Base-by-base conservation (phyloP, 352 stramenopile species). In the Phytopythium aichiense region DNA sequence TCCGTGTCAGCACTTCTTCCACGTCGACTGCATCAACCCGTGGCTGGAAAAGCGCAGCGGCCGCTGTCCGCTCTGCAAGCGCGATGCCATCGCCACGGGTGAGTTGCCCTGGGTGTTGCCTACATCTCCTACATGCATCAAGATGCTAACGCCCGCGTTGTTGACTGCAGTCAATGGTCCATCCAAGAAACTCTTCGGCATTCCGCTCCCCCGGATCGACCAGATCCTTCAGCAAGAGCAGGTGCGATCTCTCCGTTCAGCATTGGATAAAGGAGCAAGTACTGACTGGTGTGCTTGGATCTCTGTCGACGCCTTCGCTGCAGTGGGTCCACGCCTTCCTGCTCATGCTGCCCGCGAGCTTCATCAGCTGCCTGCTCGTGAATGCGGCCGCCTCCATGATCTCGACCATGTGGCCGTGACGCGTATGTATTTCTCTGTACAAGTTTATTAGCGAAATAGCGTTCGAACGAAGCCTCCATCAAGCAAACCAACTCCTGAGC, bases 1-100 rank as follows among this genome's bases (percentile, higher is more conserved):
- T 35, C 86, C 88, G 20, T 96, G 88, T 48, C 79, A 89, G 28
- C 88, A 96, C 56, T 89, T 90, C 58, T 96, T 89, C 58, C 88
- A 96, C 56, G 79, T 89, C 16, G 68, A 86, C 25, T 96, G 88
- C 61, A 96, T 96, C 52, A 84, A 93, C 38, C 83, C 81, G 48
- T 96, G 88, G 88, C 79, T 96, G 11, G 87, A 93, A 54, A 65
- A 71, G 8, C 81, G 81, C 51, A 94, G 84, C 67, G 80, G 84
- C 33, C 63, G 76, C 12, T 96, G 88, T 55, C 88, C 88, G 38
- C 77, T 96, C 7, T 96, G 88, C 67, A 94, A 95, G 38, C 81
- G 89, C 43, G 78, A 91, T 40, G 88, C 86, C 9, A 91, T 95
- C 45, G 69, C 79, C 9, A 78, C 69, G 0, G 73, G 81, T 90